A percentile compares a stretch with the other conserved stretches of the same genome.
phyloP scores from a whole-genome alignment of 1,284 basidiomycete species.

The Leccinum solheimii region DNA sequence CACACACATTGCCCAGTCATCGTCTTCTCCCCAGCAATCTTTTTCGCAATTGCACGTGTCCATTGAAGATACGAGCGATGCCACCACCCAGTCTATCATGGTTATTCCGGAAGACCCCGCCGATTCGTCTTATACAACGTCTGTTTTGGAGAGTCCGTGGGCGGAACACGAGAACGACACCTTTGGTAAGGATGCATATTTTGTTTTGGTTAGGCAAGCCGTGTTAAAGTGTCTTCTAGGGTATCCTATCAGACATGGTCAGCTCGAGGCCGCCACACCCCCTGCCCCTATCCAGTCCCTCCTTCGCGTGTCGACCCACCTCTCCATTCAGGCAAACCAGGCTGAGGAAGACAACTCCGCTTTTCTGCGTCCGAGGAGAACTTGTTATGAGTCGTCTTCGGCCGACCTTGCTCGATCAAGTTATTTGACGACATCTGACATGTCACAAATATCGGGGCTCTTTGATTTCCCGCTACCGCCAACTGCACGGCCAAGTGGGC shows the following conservation, averaged over 20 bases:
- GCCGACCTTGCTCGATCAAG: slow-evolving; percentile 58
- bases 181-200: slow-evolving; percentile 41
- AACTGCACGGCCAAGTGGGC: slow-evolving; percentile 27
- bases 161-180: slow-evolving; percentile 45
- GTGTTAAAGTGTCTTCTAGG: slow-evolving; percentile 21
- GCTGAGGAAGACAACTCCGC: slow-evolving; percentile 10
- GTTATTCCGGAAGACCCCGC: slow-evolving; percentile 63
- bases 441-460: slow-evolving; percentile 67
- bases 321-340: slow-evolving; percentile 20
- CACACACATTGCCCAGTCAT: slow-evolving; percentile 25
- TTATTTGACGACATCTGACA: slow-evolving; percentile 60
- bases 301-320: slow-evolving; percentile 26
- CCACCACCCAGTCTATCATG: slow-evolving; percentile 34
- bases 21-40: slow-evolving; percentile 19
- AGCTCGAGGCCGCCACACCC: slow-evolving; percentile 16
- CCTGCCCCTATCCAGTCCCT: slow-evolving; percentile 15
- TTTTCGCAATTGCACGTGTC: slow-evolving; percentile 8
- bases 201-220: slow-evolving; percentile 8
- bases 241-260: slow-evolving; percentile 26
- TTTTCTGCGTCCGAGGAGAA: slow-evolving; percentile 14
- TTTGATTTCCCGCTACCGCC: slow-evolving; percentile 74
- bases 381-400: slow-evolving; percentile 35
- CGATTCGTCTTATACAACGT: slow-evolving; percentile 55
- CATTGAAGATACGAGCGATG: slow-evolving; percentile 18
- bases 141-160: slow-evolving; percentile 40